Conservation (phyloP, 176 grass and related monocot genomes). For the Eragrostis nindensis region DNA sequence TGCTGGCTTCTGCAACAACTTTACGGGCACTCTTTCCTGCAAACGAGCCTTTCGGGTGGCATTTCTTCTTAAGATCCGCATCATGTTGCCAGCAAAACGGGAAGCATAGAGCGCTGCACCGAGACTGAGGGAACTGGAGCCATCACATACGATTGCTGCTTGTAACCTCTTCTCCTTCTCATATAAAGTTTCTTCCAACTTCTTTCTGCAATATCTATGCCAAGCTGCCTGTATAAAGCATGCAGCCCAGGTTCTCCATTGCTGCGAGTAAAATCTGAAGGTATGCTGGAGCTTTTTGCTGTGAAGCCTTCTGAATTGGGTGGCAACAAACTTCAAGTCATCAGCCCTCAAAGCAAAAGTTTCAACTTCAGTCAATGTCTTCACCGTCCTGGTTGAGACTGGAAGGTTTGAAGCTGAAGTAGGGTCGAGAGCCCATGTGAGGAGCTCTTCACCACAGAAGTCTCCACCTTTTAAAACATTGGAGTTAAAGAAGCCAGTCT, state of each 20-base stretch:
- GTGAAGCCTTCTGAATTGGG: slow-evolving; percentile 85
- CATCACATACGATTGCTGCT: slow-evolving; percentile 63
- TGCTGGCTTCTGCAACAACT: slow-evolving; percentile 82
- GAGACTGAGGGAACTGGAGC: slow-evolving; percentile 61
- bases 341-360: slow-evolving; percentile 84
- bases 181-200: slow-evolving; percentile 70
- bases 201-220: slow-evolving; percentile 85
- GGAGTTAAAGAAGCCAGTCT: slow-evolving; percentile 87
- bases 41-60: slow-evolving; percentile 70
- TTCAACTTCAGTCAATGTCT: slow-evolving; percentile 85
- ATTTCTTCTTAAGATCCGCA: slow-evolving; percentile 66
- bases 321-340: slow-evolving; percentile 89
- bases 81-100: slow-evolving; percentile 78
- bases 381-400: slow-evolving; percentile 88
- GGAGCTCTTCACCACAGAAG: slow-evolving; percentile 93
- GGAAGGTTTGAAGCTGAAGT: slow-evolving; percentile 65
- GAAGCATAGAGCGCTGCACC: slow-evolving; percentile 82
- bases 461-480: slow-evolving; percentile 81
- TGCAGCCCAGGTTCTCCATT: slow-evolving; percentile 95
- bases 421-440: slow-evolving; percentile 95
- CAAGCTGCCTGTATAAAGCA: slow-evolving; percentile 98
- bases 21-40: slow-evolving; percentile 73
- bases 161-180: slow-evolving; percentile 85
- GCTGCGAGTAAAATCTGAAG: slow-evolving; percentile 87
- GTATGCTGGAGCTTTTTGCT: slow-evolving; percentile 86